Evolutionary conservation across 352 stramenopile species (phyloP), one percentile per base, ranked within the genome.

Genomic region (Blastocystis sp.): DNA sequence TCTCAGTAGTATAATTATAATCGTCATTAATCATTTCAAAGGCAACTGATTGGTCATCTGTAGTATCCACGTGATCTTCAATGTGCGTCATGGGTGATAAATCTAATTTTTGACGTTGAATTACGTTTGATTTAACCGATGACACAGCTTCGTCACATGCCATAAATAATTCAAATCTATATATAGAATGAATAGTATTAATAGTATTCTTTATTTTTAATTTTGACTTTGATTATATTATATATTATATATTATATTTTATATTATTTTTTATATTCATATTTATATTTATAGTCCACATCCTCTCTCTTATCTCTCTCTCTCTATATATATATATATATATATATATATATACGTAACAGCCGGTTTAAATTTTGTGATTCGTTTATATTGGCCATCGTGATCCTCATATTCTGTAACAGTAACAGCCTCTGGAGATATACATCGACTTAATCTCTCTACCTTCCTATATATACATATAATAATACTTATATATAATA

Each of bases 11-110:
- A 37, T 79, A 78, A 11, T 76, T 74, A 59, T 78, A 84, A 67
- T 93, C 80, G 56, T 93, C 83, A 37, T 74, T 81, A 19, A 93
- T 69, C 84, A 93, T 93, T 69, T 93, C 77, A 71, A 93, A 93
- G 35, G 82, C 88, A 42, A 94, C 82, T 46, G 67, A 19, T 32
- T 46, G 25, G 25, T 48, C 66, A 35, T 86, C 73, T 72, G 67
- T 86, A 78, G 18, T n/a, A n/a, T n/a, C n/a, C n/a, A n/a, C n/a
- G n/a, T n/a, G n/a, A n/a, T n/a, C n/a, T n/a, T n/a, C n/a, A n/a
- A n/a, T n/a, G n/a, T n/a, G n/a, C n/a, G n/a, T n/a, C n/a, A n/a
- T n/a, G n/a, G n/a, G n/a, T n/a, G n/a, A n/a, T n/a, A n/a, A n/a
- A n/a, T 75, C 55, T 67, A 83, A 75, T 32, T 86, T 40, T 25